Base-by-base conservation (phyloP, 768 basidiomycete genomes). In the Boletus rufocinnamomeus region DNA sequence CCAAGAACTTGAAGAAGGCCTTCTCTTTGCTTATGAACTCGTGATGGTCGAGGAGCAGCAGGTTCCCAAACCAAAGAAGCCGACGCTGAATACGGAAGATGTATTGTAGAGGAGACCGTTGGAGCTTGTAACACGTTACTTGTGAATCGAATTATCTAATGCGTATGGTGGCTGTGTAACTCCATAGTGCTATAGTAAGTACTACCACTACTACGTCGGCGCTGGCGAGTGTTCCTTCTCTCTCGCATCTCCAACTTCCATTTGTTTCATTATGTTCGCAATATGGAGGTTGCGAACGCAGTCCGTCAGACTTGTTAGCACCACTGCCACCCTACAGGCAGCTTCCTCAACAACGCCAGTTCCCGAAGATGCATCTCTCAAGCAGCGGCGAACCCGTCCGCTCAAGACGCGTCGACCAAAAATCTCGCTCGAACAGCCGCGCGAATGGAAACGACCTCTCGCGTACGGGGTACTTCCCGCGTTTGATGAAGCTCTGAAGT, bases 401-500 rank as follows among this genome's bases (percentile, higher is more conserved):
- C 50, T 68, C 28, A 73, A 65, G 40, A 64, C 77, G 21, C 70
- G 72, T 60, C 79, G 88, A 21, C 82, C 88, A 5, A 59, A 70
- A 16, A 86, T 88, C 50, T 81, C 80, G 25, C 67, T 79, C 10
- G 74, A 75, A 44, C 74, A 73, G 1, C 87, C 86, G 2, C 77
- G 83, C 25, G 71, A 82, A 72, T 92, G 88, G 87, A 84, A 83
- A 49, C 66, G 82, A 17, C 87, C 90, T 5, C 71, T 92, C 6
- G 80, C 77, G 14, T 70, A 72, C 23, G 88, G 88, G 7, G 80
- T 86, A 9, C 72, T 92, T 28, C 88, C 88, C 3, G 89, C 85
- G 5, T 97, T 93, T 66, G 96, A 98, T 74, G 82, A 89, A 54
- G 94, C 95, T 1, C 74, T 98, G 45, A 78, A 83, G 58, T 78